These are phyloP conservation scores for Sporormia fimetaria DNA, from an alignment of 495 filamentous ascomycete genomes.

Conservation along the genomic window DNA sequence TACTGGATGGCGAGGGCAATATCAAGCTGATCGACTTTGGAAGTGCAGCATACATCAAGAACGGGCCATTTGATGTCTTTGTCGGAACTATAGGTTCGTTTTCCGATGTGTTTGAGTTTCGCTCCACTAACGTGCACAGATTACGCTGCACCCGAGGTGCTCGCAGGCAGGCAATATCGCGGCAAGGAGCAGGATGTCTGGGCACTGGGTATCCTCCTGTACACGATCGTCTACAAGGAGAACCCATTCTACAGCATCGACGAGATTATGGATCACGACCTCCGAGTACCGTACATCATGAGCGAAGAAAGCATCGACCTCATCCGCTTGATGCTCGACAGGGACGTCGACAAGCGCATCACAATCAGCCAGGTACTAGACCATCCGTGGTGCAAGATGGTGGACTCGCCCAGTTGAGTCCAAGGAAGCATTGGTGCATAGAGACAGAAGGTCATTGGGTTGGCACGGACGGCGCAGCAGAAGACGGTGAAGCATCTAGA, in stretches of 20 bases:
- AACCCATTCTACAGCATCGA: conserved; percentile 99
- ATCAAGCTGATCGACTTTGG: conserved; percentile 98
- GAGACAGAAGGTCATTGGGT: too few relatives aligned
- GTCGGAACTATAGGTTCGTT: conserved; percentile 91
- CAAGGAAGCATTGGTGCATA: too few relatives aligned
- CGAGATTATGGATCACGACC: conserved; percentile 94
- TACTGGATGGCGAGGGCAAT: conserved; percentile 86
- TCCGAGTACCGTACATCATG: conserved; percentile 82
- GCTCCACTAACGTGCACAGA: conserved; percentile 41
- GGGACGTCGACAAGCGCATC: conserved; percentile 69
- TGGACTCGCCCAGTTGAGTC: conserved; percentile 4
- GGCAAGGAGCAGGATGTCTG: conserved; percentile 97
- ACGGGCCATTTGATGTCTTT: conserved; percentile 96
- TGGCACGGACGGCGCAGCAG: too few relatives aligned
- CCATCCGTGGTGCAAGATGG: conserved; percentile 58
- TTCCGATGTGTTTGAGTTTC: background rate
- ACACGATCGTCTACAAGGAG: conserved; percentile 98
- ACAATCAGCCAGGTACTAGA: conserved; percentile 75
- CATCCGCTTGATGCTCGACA: conserved; percentile 79
- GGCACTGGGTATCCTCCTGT: conserved; percentile 94
- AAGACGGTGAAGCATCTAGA: too few relatives aligned
- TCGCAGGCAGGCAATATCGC: conserved; percentile 85
- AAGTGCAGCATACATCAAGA: conserved; percentile 95
- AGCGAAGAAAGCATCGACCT: conserved; percentile 86
- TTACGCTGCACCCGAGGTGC: conserved; percentile 93